Percentiles rank a stretch among this genome's conserved stretches.
Conservation (phyloP, 805 yeast genomes). For the Barnettozyma pratensis region DNA sequence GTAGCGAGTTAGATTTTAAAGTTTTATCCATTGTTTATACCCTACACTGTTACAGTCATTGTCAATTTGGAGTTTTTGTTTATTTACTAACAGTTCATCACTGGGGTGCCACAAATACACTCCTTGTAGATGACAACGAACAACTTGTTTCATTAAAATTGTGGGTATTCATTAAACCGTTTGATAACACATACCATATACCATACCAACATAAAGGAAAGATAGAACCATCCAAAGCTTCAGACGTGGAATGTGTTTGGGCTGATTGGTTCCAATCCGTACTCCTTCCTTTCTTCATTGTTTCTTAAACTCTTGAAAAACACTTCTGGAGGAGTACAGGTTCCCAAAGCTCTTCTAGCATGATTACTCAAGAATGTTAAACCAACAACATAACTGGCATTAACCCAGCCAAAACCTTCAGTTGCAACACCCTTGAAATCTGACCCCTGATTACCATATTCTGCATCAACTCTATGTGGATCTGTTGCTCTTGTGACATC, state of each 20-base stretch:
- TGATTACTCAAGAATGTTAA: constrained; percentile 57
- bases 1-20: too few relatives aligned
- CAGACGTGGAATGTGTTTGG: constrained; percentile 6
- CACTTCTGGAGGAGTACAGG: constrained; percentile 33
- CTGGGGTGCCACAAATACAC: too few relatives aligned
- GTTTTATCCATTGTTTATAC: too few relatives aligned
- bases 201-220: neutral
- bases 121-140: too few relatives aligned
- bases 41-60: too few relatives aligned
- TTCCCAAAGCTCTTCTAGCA: constrained; percentile 73
- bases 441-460: constrained; percentile 94
- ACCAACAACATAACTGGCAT: constrained; percentile 77
- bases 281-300: constrained; percentile 19
- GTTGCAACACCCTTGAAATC: constrained; percentile 89
- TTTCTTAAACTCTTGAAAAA: constrained; percentile 22
- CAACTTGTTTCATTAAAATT: too few relatives aligned
- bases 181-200: too few relatives aligned
- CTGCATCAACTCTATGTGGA: constrained; percentile 91
- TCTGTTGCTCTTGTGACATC: constrained; percentile 78
- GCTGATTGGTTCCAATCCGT: constrained; percentile 15
- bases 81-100: too few relatives aligned
- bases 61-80: too few relatives aligned
- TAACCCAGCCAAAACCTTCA: constrained; percentile 99
- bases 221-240: neutral
- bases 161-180: too few relatives aligned